Evolutionary conservation across 2,329 filamentous ascomycete genomes (phyloP).

Genomic region (Penicillium brevicompactum): DNA sequence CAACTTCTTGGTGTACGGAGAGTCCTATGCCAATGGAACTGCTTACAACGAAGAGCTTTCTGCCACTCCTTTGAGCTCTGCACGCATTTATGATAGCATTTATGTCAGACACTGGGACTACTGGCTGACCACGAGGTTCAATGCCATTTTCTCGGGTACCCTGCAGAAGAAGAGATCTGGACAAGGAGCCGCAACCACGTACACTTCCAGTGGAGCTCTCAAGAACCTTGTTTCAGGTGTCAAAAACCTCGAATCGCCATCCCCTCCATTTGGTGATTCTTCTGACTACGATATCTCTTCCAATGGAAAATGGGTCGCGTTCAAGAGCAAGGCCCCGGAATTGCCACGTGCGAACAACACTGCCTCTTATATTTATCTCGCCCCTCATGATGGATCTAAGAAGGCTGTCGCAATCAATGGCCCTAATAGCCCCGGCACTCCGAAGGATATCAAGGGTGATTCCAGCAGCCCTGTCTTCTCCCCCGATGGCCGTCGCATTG

Average conservation of each 20-base stretch:
- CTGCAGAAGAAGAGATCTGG: conserved; percentile 45
- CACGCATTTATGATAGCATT: conserved; percentile 71
- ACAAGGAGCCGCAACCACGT: conserved; percentile 40
- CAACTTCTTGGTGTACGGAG: conserved; percentile 58
- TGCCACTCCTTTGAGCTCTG: conserved; percentile 63
- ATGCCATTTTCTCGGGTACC: conserved; percentile 72
- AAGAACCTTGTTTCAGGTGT: conserved; percentile 43
- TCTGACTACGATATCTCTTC: conserved; percentile 72
- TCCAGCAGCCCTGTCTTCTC: conserved; percentile 72
- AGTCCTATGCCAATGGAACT: conserved; percentile 68
- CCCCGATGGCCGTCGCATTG: conserved; percentile 68
- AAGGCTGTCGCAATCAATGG: conserved; percentile 51
- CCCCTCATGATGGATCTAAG: conserved; percentile 64
- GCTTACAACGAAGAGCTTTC: conserved; percentile 68
- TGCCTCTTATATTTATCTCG: conserved; percentile 78
- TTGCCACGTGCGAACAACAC: conserved; percentile 62
- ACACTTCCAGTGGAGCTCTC: conserved; percentile 58
- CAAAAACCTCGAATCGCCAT: conserved; percentile 48
- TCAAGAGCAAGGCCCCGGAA: conserved; percentile 47
- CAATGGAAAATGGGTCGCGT: conserved; percentile 43
- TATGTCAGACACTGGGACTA: conserved; percentile 83
- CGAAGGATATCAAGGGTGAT: conserved; percentile 61
- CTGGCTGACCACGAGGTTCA: conserved; percentile 70
- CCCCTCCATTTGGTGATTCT: conserved; percentile 71
- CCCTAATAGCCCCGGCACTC: conserved; percentile 32